Evolutionary conservation across 2,329 filamentous ascomycete genomes (phyloP).

Genomic region (Fusarium fujikuroi): DNA sequence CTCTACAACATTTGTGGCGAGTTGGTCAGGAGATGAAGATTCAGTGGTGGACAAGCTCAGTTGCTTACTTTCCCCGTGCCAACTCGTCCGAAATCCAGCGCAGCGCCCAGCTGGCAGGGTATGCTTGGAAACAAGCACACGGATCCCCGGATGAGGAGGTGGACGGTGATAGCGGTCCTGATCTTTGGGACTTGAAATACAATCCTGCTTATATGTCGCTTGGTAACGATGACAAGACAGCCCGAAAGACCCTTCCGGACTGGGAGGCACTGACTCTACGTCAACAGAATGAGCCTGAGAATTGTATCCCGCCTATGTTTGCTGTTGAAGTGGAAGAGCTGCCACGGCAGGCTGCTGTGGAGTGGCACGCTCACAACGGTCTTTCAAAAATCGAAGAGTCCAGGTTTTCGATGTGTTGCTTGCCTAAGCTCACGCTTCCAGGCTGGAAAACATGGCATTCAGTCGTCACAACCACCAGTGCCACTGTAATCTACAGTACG

Average conservation of each 20-base stretch:
- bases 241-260: slow-evolving; percentile 57
- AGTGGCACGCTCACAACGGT: slow-evolving; percentile 83
- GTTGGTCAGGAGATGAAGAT: slow-evolving; percentile 79
- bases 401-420: slow-evolving; percentile 41
- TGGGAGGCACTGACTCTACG: slow-evolving; percentile 57
- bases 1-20: slow-evolving; percentile 90
- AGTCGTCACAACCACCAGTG: slow-evolving; percentile 36
- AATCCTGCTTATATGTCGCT: slow-evolving; percentile 61
- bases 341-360: slow-evolving; percentile 77
- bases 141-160: slow-evolving; percentile 58
- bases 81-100: slow-evolving; percentile 42
- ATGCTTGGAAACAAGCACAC: slow-evolving; percentile 62
- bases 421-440: slow-evolving; percentile 20
- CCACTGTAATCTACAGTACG: slow-evolving; percentile 47
- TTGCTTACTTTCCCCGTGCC: slow-evolving; percentile 74
- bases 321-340: slow-evolving; percentile 80
- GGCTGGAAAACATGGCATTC: slow-evolving; percentile 48
- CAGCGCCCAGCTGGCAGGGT: slow-evolving; percentile 56
- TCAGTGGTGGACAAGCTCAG: slow-evolving; percentile 77
- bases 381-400: slow-evolving; percentile 52
- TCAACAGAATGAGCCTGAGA: slow-evolving; percentile 50
- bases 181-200: slow-evolving; percentile 76
- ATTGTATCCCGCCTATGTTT: slow-evolving; percentile 72
- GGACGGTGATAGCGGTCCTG: slow-evolving; percentile 61
- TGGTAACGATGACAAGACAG: slow-evolving; percentile 42